Conservation (phyloP, 768 basidiomycete species). For the Kwoniella newhampshirensis region DNA sequence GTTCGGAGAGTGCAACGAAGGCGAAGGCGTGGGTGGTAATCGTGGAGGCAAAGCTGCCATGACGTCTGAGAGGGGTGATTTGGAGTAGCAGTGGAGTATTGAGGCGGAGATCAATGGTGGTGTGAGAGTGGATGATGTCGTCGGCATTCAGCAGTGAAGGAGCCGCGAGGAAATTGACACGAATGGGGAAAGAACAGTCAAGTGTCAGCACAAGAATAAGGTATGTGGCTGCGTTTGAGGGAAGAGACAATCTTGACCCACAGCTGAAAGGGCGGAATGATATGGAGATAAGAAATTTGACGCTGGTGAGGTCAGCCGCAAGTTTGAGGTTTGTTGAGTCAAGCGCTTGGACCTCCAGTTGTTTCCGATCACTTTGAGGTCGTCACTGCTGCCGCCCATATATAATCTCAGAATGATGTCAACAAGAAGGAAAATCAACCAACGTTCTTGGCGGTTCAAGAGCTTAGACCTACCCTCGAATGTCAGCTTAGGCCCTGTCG, state of each 20-base stretch:
- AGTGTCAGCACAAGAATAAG: neutral
- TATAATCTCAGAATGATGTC: too few species aligned
- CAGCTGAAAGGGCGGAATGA: neutral
- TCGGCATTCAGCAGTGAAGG: too few species aligned
- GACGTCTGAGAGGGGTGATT: constrained; percentile 1
- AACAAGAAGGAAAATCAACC: too few species aligned
- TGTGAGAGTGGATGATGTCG: too few species aligned
- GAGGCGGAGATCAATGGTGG: neutral
- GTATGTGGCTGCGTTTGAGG: neutral
- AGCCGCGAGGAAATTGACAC: too few species aligned
- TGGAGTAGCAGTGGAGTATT: neutral
- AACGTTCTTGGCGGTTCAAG: too few species aligned
- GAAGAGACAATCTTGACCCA: neutral
- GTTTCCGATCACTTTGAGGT: too few species aligned
- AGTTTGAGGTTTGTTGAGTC: neutral
- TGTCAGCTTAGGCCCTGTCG: too few species aligned
- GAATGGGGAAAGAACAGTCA: constrained; percentile 1
- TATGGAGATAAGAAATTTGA: neutral
- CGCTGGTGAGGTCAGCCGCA: neutral
- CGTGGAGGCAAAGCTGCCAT: constrained; percentile 15
- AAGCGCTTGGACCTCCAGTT: too few species aligned
- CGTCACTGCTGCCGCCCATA: too few species aligned
- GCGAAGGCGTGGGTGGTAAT: constrained; percentile 36
- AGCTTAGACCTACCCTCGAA: too few species aligned
- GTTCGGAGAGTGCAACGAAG: constrained; percentile 29